Percentiles rank a stretch among this genome's conserved stretches.
Conservation (phyloP, 78 protist species). For the Cavenderia fasciculata region DNA sequence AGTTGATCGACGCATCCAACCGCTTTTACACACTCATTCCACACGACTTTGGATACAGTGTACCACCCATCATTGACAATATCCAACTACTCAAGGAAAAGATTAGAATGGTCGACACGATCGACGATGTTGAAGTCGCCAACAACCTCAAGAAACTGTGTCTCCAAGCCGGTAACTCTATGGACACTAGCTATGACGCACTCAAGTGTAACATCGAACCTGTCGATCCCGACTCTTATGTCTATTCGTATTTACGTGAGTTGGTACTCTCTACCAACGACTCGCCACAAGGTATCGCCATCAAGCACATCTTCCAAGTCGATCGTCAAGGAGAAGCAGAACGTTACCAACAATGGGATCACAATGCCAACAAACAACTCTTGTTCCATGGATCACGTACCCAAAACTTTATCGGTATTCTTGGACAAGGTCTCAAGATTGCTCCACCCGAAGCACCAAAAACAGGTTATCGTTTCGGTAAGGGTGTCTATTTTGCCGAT, state of each 20-base stretch:
- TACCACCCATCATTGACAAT: conserved; percentile 50
- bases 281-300: neutral
- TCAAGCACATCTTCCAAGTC: conserved; percentile 7
- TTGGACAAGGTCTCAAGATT: conserved; percentile 87
- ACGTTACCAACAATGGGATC: conserved; percentile 13
- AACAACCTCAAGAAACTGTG: conserved; percentile 38
- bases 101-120: conserved; percentile 68
- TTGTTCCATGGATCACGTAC: conserved; percentile 95
- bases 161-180: conserved; percentile 19
- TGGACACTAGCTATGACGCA: conserved; percentile 5
- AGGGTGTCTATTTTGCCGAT: conserved; percentile 96
- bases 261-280: conserved; percentile 29
- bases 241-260: neutral
- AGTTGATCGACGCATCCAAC: conserved; percentile 28
- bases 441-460: conserved; percentile 95
- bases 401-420: conserved; percentile 90
- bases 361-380: conserved; percentile 68
- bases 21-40: conserved; percentile 72
- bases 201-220: conserved; percentile 2
- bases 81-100: conserved; percentile 44
- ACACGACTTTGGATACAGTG: conserved; percentile 59
- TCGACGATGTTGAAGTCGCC: conserved; percentile 84
- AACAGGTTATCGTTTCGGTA: conserved; percentile 95
- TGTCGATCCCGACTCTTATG: neutral
- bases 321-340: conserved; percentile 33